These are phyloP conservation scores for Sisymbrium altissimum DNA, from an alignment of 345 rosid genomes.

Conservation along the genomic window DNA sequence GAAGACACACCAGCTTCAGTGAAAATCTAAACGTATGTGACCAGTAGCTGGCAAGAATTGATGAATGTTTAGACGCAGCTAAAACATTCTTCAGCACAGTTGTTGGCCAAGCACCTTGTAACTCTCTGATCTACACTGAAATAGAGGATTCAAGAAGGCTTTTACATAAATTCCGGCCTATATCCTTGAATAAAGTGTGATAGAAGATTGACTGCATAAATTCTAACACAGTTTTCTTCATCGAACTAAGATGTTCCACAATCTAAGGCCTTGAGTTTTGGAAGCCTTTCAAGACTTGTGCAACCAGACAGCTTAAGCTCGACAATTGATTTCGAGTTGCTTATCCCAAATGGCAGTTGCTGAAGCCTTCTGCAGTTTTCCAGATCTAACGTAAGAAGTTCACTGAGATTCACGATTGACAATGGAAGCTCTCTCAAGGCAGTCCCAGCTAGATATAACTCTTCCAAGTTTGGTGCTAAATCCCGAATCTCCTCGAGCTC, in stretches of 20 bases:
- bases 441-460: constrained; percentile 23
- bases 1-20: constrained; percentile 30
- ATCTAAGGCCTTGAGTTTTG: background rate
- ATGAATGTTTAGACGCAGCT: background rate
- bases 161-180: background rate
- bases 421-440: constrained; percentile 5
- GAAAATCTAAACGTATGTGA: background rate
- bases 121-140: background rate
- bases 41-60: background rate
- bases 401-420: background rate
- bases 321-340: background rate
- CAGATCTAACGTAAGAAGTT: constrained; percentile 19
- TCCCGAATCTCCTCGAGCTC: constrained; percentile 8
- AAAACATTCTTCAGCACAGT: background rate
- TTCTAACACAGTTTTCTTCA: background rate
- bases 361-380: constrained; percentile 10
- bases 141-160: background rate
- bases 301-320: constrained; percentile 22
- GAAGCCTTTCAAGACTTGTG: background rate
- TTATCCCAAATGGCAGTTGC: background rate
- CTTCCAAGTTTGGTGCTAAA: constrained; percentile 11
- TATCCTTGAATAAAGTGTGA: background rate
- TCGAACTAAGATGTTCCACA: background rate
- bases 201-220: background rate
- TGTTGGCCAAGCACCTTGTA: background rate